Percentiles rank a stretch among this genome's conserved stretches.
These are phyloP conservation scores for Cryoendolithus antarcticus DNA, from an alignment of 2,329 filamentous ascomycete species.

Conservation along the genomic window DNA sequence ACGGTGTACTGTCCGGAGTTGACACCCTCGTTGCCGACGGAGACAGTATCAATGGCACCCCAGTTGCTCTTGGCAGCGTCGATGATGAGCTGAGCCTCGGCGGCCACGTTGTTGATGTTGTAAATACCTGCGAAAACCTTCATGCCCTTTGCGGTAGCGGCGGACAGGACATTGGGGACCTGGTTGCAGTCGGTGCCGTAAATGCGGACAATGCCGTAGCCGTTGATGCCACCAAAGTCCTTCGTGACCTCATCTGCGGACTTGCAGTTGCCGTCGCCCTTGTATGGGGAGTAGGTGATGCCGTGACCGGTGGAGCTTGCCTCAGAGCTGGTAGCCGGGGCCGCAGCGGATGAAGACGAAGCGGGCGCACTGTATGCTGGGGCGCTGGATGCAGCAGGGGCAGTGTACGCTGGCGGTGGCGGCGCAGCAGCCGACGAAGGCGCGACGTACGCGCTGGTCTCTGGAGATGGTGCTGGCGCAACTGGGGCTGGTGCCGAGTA, in stretches of 20 bases:
- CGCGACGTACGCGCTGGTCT: constrained; percentile 2
- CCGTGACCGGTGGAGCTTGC: constrained; percentile 28
- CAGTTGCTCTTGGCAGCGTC: constrained; percentile 51
- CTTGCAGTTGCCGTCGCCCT: constrained; percentile 52
- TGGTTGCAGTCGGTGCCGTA: constrained; percentile 76
- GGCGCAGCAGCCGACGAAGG: constrained; percentile 7
- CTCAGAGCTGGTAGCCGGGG: constrained; percentile 1
- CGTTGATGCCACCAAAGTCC: constrained; percentile 50
- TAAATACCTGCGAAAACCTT: constrained; percentile 67
- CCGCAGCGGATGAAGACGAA: background rate
- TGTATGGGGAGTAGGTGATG: constrained; percentile 49
- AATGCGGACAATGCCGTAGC: constrained; percentile 55
- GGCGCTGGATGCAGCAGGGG: constrained; percentile 6
- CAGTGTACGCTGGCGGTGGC: constrained; percentile 8
- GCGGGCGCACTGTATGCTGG: background rate
- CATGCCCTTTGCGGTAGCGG: constrained; percentile 51
- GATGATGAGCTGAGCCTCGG: constrained; percentile 50
- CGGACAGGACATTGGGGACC: constrained; percentile 48
- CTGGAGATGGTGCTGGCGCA: constrained; percentile 1
- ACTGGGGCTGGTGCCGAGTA: background rate
- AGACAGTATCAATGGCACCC: constrained; percentile 56
- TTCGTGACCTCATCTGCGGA: constrained; percentile 45
- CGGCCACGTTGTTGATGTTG: constrained; percentile 43
- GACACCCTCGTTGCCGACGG: constrained; percentile 71
- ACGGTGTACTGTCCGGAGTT: constrained; percentile 46